phyloP scores from a whole-genome alignment of 768 basidiomycete species.

The Fistulinella prunicolor region DNA sequence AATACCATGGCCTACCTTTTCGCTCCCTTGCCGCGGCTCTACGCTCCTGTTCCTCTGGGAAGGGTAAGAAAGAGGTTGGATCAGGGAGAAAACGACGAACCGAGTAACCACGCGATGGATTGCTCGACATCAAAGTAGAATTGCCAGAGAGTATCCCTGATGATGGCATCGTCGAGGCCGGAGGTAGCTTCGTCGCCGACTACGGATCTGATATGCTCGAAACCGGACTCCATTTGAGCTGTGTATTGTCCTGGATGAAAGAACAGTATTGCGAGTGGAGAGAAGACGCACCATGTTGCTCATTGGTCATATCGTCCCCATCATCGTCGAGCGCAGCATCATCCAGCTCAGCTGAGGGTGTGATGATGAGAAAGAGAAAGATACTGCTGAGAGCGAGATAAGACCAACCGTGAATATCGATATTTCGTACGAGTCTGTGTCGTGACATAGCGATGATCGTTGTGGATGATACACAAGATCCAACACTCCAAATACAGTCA shows the following conservation, averaged over 20 bases:
- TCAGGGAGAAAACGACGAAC: constrained; percentile 42
- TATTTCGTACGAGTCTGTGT: constrained; percentile 84
- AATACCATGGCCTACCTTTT: constrained; percentile 69
- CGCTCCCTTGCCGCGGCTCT: constrained; percentile 64
- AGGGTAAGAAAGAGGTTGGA: constrained; percentile 1
- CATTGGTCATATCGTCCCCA: constrained; percentile 76
- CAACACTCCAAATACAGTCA: constrained; percentile 16
- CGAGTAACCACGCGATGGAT: constrained; percentile 69
- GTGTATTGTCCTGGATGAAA: constrained; percentile 15
- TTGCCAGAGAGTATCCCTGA: constrained; percentile 84
- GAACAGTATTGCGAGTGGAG: not conserved
- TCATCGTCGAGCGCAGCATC: constrained; percentile 78
- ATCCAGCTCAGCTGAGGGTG: constrained; percentile 73
- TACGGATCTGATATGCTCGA: constrained; percentile 64
- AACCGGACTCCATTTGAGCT: constrained; percentile 68
- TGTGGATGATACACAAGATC: constrained; percentile 1
- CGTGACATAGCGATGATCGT: constrained; percentile 60
- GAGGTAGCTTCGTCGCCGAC: constrained; percentile 65
- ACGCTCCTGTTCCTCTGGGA: constrained; percentile 65
- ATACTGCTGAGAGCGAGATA: not conserved
- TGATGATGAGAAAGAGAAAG: not conserved
- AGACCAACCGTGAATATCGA: constrained; percentile 67
- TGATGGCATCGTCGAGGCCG: constrained; percentile 68
- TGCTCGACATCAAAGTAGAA: constrained; percentile 81
- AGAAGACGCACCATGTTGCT: constrained; percentile 64